Percentiles rank a stretch among this genome's conserved stretches.
These are phyloP conservation scores for Carex cristatella DNA, from an alignment of 176 grass and related monocot species.

Conservation along the genomic window DNA sequence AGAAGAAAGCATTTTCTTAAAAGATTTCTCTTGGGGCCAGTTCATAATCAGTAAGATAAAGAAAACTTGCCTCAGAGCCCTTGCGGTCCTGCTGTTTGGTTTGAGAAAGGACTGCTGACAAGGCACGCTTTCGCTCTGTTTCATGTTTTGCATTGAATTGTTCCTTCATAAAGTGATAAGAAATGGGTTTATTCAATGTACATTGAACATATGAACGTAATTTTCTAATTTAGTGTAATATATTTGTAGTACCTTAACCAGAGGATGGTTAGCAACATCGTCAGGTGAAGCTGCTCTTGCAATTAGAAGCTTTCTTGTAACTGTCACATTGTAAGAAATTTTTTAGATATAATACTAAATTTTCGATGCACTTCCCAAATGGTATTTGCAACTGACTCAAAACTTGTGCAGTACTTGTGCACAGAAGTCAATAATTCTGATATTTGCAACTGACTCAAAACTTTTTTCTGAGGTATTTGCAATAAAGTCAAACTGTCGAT, in stretches of 20 bases:
- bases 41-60: background rate
- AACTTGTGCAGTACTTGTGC: background rate
- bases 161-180: slow-evolving; percentile 38
- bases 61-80: slow-evolving; percentile 59
- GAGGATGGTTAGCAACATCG: slow-evolving; percentile 79
- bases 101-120: slow-evolving; percentile 72
- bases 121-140: slow-evolving; percentile 77
- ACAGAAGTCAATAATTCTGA: background rate
- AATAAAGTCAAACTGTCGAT: background rate
- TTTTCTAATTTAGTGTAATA: slow-evolving; percentile 1
- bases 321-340: slow-evolving; percentile 25
- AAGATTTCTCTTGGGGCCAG: background rate
- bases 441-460: background rate
- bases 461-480: background rate
- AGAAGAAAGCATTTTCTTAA: background rate
- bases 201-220: slow-evolving; percentile 15
- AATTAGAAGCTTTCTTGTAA: slow-evolving; percentile 65
- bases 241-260: slow-evolving; percentile 50
- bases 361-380: background rate
- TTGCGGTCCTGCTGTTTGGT: slow-evolving; percentile 82
- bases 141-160: slow-evolving; percentile 72
- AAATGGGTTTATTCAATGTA: background rate
- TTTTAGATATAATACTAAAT: slow-evolving; percentile 20
- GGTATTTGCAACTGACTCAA: slow-evolving; percentile 12
- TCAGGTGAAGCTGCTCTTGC: slow-evolving; percentile 71